These are phyloP conservation scores for Dichotomopilus funicola DNA, from an alignment of 2,329 filamentous ascomycete species.

Conservation along the genomic window DNA sequence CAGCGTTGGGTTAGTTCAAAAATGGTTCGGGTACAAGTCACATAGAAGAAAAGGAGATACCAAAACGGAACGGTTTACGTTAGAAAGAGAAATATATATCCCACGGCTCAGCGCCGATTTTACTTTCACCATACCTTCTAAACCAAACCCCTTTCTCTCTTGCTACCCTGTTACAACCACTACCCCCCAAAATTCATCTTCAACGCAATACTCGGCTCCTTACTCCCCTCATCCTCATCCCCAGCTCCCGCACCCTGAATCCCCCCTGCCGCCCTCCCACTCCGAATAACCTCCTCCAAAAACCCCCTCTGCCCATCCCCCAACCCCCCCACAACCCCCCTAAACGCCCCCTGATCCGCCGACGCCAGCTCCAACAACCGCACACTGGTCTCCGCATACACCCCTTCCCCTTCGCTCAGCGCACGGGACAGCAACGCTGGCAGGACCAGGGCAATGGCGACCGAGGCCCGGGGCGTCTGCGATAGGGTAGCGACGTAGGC, in stretches of 20 bases:
- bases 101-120: neutral
- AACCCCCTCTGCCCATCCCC: slow-evolving; percentile 63
- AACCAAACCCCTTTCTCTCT: neutral
- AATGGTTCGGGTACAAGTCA: neutral
- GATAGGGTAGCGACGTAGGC: slow-evolving; percentile 55
- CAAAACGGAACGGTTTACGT: neutral
- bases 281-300: slow-evolving; percentile 74
- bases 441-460: slow-evolving; percentile 69
- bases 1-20: too few species aligned
- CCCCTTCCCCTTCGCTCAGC: slow-evolving; percentile 47
- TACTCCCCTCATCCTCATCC: slow-evolving; percentile 30
- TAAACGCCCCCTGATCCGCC: slow-evolving; percentile 66
- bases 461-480: slow-evolving; percentile 38
- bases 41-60: neutral
- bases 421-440: slow-evolving; percentile 71
- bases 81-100: slow-evolving; percentile 1
- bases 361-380: slow-evolving; percentile 76
- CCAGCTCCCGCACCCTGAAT: neutral
- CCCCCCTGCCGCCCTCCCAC: slow-evolving; percentile 44
- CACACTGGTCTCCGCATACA: slow-evolving; percentile 67
- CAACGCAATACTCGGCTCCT: slow-evolving; percentile 74
- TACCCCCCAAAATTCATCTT: slow-evolving; percentile 80
- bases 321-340: slow-evolving; percentile 65
- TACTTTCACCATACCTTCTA: neutral
- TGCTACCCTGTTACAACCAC: neutral